Base-by-base conservation (phyloP, 176 grass and related monocot genomes). In the Dendrocalamus sinicus region DNA sequence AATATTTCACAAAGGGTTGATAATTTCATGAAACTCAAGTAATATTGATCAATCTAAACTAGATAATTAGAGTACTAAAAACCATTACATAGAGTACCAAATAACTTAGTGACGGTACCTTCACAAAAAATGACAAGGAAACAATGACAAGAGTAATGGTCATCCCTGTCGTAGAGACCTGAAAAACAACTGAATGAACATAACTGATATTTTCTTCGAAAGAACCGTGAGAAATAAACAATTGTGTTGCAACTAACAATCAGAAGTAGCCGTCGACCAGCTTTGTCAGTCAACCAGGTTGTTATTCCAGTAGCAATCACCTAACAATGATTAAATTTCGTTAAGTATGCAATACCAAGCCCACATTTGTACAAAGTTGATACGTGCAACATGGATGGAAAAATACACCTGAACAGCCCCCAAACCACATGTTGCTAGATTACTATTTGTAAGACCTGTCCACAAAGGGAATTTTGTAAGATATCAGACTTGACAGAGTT, bases 201-300 rank as follows among this genome's bases (percentile, higher is more conserved):
- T 39, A 88, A 76, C 5, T 39, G 5, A 48, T 46, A 70, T 67
- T 59, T 70, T 85, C 40, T 46, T 67, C 15, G 10, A 68, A 47
- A 84, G 23, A 39, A 76, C 24, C 16, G 57, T 70, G 43, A 20
- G 12, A 14, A 72, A 65, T 44, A 82, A 64, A 66, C 6, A 58
- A 40, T 54, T 74, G 43, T 65, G n/a, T 83, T 88, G 87, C 9
- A 82, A 86, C 90, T 95, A 86, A 98, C 96, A 91, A 98, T 95
- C 87, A 99, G 96, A 87, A 99, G 93, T 84, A 96, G 62, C 85
- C 96, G 81, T 87, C 96, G 88, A 51, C 96, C 96, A 87, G 96
- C 94, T 99, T 83, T 96, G 78, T 99, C 96, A 79, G 89, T 89
- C 80, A 99, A 88, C 93, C 92, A 99, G 65, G 96, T 99, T 61